A percentile compares a stretch with the other conserved stretches of the same genome.
Conservation (phyloP, 805 yeast genomes). For the Torulaspora gathmanii region DNA sequence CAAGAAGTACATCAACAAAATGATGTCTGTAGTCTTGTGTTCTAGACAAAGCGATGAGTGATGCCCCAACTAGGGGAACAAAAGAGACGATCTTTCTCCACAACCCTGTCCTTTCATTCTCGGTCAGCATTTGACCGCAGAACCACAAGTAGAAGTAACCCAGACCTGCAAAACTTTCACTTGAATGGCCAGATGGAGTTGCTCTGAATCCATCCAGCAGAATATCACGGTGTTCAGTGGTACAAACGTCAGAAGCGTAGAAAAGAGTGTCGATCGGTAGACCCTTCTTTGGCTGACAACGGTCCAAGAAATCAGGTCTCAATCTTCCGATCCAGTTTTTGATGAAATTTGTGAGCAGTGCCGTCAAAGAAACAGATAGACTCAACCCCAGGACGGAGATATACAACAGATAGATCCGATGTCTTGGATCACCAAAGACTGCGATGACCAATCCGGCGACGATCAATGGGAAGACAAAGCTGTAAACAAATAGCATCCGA, state of each 20-base stretch:
- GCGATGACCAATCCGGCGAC: slow-evolving; percentile 37
- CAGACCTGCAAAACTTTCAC: slow-evolving; percentile 63
- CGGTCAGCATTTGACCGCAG: slow-evolving; percentile 56
- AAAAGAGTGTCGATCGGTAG: slow-evolving; percentile 55
- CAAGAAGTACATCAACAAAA: slow-evolving; percentile 75
- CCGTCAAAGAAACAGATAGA: slow-evolving; percentile 54
- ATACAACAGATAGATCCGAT: slow-evolving; percentile 56
- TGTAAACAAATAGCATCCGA: slow-evolving; percentile 48
- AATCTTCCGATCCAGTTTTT: slow-evolving; percentile 86
- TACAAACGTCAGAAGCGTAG: slow-evolving; percentile 61
- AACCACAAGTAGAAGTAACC: slow-evolving; percentile 63
- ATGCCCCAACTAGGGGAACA: slow-evolving; percentile 63
- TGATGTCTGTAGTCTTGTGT: slow-evolving; percentile 94
- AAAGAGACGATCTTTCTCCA: slow-evolving; percentile 56
- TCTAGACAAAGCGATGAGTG: slow-evolving; percentile 74
- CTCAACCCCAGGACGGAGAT: slow-evolving; percentile 63
- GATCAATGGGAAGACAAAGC: slow-evolving; percentile 47
- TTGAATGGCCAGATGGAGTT: slow-evolving; percentile 79
- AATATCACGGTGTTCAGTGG: slow-evolving; percentile 42
- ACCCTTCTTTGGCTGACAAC: slow-evolving; percentile 66
- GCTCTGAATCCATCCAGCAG: slow-evolving; percentile 73
- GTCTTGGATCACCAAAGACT: slow-evolving; percentile 41
- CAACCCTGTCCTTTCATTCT: slow-evolving; percentile 48
- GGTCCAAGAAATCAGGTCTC: slow-evolving; percentile 85
- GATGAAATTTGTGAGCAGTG: slow-evolving; percentile 62